Base-by-base conservation (phyloP, 768 basidiomycete species). In the Polyporus arcularius region DNA sequence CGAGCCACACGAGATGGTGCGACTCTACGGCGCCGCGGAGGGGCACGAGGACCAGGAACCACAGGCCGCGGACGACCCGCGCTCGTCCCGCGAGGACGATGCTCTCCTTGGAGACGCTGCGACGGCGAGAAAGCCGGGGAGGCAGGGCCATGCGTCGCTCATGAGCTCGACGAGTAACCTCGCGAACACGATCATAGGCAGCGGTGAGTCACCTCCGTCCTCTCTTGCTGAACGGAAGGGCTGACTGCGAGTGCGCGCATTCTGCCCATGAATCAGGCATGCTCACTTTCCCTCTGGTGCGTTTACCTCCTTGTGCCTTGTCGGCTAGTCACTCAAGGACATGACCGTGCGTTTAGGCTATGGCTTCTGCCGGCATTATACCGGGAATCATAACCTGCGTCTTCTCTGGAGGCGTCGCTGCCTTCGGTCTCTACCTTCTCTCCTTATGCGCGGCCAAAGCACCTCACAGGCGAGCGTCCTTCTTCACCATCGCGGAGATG, bases 171-270 rank as follows among this genome's bases (percentile, higher is more conserved):
- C 92, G 53, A 87, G 90, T 65, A 94, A 94, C 69, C 76, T 97
- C 45, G 78, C 86, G 28, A 97, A 97, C 67, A 97, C 95, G 0
- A 94, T 96, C 67, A 89, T 97, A 65, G 94, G 94, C 14, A 96
- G 90, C 56, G 93, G 93, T 86, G 72, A 68, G 82, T 80, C 31
- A 21, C 60, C 62, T 39, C 63, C 64, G 6, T 8, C 18, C 14
- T 28, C 28, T 4, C 26, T 35, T 35, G 7, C 16, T 21, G 43
- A 45, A 16, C 14, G 28, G 21, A 32, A 47, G n/a, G 18, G 4
- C 26, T 15, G 43, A 6, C 26, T 31, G 50, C 21, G 43, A 6
- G 30, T 31, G 50, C 21, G 47, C 46, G 61, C 12, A 52, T n/a
- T 15, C n/a, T 55, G 12, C 56, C 10, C 50, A 31, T 32, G 55